A percentile compares a stretch with the other conserved stretches of the same genome.
Evolutionary conservation across 768 basidiomycete genomes (phyloP).

Genomic region (Naganishia vaughanmartiniae): DNA sequence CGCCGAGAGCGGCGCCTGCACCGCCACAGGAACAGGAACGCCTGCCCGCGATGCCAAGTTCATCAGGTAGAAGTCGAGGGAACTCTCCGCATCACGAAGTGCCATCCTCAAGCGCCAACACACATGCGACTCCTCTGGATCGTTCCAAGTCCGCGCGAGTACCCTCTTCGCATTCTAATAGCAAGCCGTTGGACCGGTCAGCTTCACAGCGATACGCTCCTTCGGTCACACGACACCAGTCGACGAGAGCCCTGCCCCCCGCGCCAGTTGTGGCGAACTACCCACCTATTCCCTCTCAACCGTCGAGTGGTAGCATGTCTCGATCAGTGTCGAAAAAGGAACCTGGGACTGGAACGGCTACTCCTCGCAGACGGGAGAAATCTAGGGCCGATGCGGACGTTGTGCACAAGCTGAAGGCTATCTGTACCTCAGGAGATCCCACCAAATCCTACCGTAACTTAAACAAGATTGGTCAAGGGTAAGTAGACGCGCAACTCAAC

Average conservation of each 20-base stretch:
- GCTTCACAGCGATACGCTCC: conserved; percentile 71
- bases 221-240: conserved; percentile 10
- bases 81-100: conserved; percentile 36
- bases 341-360: conserved; percentile 63
- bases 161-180: conserved; percentile 67
- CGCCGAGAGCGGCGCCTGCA: conserved; percentile 3
- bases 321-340: conserved; percentile 33
- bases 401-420: conserved; percentile 81
- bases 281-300: not conserved
- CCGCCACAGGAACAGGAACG: conserved; percentile 12
- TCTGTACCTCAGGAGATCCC: conserved; percentile 97
- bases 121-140: conserved; percentile 43
- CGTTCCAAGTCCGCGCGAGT: conserved; percentile 69
- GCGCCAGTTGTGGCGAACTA: conserved; percentile 5
- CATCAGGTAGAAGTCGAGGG: conserved; percentile 52
- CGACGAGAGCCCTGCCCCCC: conserved; percentile 8
- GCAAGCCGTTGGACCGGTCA: conserved; percentile 76
- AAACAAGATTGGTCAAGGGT: conserved; percentile 98
- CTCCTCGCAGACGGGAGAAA: conserved; percentile 80
- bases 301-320: conserved; percentile 15
- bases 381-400: conserved; percentile 77
- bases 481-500: conserved; percentile 46
- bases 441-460: conserved; percentile 87
- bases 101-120: conserved; percentile 26
- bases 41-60: conserved; percentile 50